These are phyloP conservation scores for Globisporangium nunn DNA, from an alignment of 352 stramenopile species.

Conservation along the genomic window DNA sequence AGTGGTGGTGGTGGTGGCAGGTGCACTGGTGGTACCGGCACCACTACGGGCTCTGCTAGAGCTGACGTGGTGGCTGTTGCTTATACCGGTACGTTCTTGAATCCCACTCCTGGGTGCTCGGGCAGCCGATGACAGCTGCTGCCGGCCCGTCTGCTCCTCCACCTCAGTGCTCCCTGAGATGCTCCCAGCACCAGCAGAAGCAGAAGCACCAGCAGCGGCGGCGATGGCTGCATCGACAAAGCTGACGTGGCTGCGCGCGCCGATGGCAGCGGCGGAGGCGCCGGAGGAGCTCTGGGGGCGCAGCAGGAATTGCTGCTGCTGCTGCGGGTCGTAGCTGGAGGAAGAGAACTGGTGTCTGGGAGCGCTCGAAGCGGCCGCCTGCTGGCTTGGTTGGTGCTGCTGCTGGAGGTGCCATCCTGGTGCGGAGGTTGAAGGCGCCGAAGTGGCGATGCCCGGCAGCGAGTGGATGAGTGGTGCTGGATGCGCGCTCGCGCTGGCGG, in stretches of 20 bases:
- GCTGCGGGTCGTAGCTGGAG: not conserved
- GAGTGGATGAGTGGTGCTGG: not conserved
- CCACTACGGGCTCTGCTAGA: too few relatives aligned
- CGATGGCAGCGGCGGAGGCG: too few relatives aligned
- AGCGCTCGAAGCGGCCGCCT: not conserved
- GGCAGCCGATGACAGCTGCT: not conserved
- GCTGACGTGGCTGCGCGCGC: not conserved
- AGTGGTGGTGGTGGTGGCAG: not conserved
- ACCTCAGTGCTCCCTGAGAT: not conserved
- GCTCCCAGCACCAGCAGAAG: not conserved
- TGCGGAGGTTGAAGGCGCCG: not conserved
- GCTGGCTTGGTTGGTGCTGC: not conserved
- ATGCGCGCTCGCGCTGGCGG: too few relatives aligned
- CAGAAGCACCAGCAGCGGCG: not conserved
- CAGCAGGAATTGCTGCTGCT: not conserved
- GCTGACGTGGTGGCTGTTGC: not conserved
- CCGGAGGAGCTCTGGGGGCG: too few relatives aligned
- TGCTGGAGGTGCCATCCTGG: not conserved
- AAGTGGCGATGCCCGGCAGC: not conserved
- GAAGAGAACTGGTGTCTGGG: not conserved
- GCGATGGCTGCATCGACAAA: not conserved
- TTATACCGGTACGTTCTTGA: not conserved
- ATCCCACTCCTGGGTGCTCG: not conserved
- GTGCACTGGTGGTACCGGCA: not conserved
- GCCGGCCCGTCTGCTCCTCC: not conserved